Base-by-base conservation (phyloP, 306 rosid genomes). In the Spatholobus suberectus region DNA sequence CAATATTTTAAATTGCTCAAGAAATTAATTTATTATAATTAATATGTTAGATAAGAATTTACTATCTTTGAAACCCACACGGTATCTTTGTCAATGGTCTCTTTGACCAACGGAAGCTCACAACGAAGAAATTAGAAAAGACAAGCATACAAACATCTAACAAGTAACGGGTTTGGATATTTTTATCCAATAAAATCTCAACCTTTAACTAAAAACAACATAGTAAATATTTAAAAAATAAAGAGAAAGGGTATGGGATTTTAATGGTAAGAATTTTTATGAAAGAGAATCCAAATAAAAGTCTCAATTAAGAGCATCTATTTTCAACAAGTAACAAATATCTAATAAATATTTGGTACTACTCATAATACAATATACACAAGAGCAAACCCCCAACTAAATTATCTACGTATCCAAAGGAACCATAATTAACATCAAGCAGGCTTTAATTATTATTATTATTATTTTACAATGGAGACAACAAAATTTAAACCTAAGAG, bases 361-460 rank as follows among this genome's bases (percentile, higher is more conserved):
- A 63, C 74, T 77, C 73, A 49, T 34, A 18, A 78, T 23, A 54
- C 75, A 66, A 66, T 34, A 66, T 34, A 47, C 26, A 41, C 61
- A 47, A 13, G 11, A 57, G 38, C 37, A 62, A 63, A 15, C 37
- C 84, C 46, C 17, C 63, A 58, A n/a, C 63, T 4, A 70, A 10
- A 17, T n/a, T 51, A 29, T 29, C 32, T 29, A 13, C 59, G 44
- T 55, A 47, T 41, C 11, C 27, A 63, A 54, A 40, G 51, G 12
- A 27, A 34, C 62, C 29, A 10, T 62, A 51, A 37, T 81, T 37
- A 63, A 73, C 49, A 70, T 18, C 78, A 72, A 20, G 3, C 38
- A 13, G 15, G 13, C 55, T 7, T 14, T n/a, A 32, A 23, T 73
- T 8, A 18, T 66, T 41, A 40, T n/a, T n/a, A n/a, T n/a, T n/a